Conservation (phyloP, 2,329 filamentous ascomycete genomes). For the Talaromyces sp. region DNA sequence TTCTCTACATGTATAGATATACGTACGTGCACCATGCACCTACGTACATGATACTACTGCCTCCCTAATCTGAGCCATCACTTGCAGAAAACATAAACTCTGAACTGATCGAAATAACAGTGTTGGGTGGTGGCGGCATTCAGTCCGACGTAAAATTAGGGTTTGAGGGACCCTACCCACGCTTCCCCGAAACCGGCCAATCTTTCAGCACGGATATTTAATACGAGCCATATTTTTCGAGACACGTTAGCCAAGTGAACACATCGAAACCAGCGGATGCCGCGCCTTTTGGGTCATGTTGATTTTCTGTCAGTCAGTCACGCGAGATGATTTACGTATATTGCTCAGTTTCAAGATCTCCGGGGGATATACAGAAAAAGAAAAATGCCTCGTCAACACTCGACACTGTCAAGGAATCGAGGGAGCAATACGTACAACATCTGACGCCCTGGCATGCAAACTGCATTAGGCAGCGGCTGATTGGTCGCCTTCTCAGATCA, state of each 20-base stretch:
- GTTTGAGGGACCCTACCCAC: conserved; percentile 2
- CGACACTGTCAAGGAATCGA: neutral
- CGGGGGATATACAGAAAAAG: neutral
- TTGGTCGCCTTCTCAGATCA: conserved; percentile 1
- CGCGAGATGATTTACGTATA: neutral
- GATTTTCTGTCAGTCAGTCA: neutral
- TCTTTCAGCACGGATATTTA: conserved; percentile 10
- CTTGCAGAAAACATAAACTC: neutral
- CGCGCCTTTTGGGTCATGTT: conserved; percentile 8
- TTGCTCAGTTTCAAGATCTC: neutral
- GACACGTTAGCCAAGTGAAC: neutral
- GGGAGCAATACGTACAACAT: neutral
- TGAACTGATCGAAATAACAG: neutral
- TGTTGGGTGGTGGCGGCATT: neutral
- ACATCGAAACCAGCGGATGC: conserved; percentile 9
- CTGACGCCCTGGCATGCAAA: neutral
- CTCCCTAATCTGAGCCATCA: neutral
- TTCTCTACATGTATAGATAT: neutral
- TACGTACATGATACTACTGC: neutral
- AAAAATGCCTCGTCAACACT: neutral
- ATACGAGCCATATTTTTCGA: neutral
- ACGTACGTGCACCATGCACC: neutral
- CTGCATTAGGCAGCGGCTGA: neutral
- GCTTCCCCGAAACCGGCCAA: conserved; percentile 15
- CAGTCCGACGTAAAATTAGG: neutral